Evolutionary conservation across 2,329 filamentous ascomycete species (phyloP), one percentile per base, ranked within the genome.

Genomic region (Verticillium tricorpus): DNA sequence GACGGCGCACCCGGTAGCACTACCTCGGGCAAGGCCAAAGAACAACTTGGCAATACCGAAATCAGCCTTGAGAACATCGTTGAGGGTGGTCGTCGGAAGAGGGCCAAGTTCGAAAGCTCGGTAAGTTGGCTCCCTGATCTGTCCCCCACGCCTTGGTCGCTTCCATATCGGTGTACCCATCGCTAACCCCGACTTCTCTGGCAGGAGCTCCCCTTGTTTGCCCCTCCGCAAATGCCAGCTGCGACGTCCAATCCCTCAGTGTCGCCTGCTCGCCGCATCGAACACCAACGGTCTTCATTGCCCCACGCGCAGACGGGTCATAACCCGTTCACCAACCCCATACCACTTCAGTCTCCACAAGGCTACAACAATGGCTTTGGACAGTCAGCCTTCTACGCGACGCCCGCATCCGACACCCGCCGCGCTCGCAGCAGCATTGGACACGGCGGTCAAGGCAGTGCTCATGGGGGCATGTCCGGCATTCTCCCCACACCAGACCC

Each of bases 21-120:
- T 61, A 83, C 90, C 67, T 89, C 89, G 63, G 89, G 90, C 70
- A 90, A 90, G 74, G 86, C 84, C 69, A 93, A 91, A 75, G 93
- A 97, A 70, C 90, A 92, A 67, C 86, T 97, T 70, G 93, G 92
- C 57, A 97, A 92, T 73, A 96, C 95, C 17, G 95, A 99, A 69
- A 99, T 99, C 72, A 98, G 94, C 74, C 87, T 97, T 68, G 93
- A 97, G 69, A 99, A 99, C 74, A 98, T 99, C 76, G 91, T 99
- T 64, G 94, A 98, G 77, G 95, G 96, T 72, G 93, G 94, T 68
- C 89, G 95, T 76, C 89, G 95, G 73, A 97, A 98, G 82, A 88
- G 93, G 72, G 92, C 94, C 70, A 97, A 97, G 77, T 90, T 90
- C 79, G 94, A 98, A 76, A 98, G 94, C 80, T 97, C 94, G 77